phyloP scores from a whole-genome alignment of 352 stramenopile species.

The Phytophthora crassamura region DNA sequence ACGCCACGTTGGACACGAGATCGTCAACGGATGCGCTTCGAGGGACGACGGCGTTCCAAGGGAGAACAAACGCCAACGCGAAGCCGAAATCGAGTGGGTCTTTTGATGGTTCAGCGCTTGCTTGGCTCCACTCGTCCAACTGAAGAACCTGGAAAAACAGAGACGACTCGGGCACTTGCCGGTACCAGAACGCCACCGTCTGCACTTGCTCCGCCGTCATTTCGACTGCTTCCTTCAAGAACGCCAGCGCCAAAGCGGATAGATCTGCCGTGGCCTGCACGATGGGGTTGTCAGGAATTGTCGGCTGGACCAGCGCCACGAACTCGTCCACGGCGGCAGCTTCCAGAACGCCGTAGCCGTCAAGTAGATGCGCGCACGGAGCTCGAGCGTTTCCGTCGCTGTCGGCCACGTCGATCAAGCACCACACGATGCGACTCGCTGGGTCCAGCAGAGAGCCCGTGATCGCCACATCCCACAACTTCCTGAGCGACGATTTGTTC shows the following conservation, averaged over 20 bases:
- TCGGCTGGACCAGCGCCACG: slow-evolving; percentile 39
- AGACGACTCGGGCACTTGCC: slow-evolving; percentile 39
- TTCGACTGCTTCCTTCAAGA: slow-evolving; percentile 40
- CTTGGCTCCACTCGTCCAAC: slow-evolving; percentile 42
- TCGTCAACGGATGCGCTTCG: slow-evolving; percentile 32
- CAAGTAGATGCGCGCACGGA: slow-evolving; percentile 43
- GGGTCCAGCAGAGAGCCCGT: slow-evolving; percentile 60
- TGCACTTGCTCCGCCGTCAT: slow-evolving; percentile 39
- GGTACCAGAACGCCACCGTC: slow-evolving; percentile 51
- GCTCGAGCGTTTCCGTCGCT: slow-evolving; percentile 4
- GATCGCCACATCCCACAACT: slow-evolving; percentile 50
- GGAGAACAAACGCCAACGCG: slow-evolving; percentile 50
- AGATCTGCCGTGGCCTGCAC: slow-evolving; percentile 41
- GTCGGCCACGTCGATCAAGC: slow-evolving; percentile 33
- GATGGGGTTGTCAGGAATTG: slow-evolving; percentile 23
- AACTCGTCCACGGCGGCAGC: slow-evolving; percentile 35
- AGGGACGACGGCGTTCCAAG: slow-evolving; percentile 23
- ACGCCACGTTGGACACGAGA: slow-evolving; percentile 48
- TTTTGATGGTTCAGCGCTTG: slow-evolving; percentile 5
- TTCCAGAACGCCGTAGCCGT: slow-evolving; percentile 48
- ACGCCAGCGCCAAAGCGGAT: slow-evolving; percentile 45
- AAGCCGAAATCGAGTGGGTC: slow-evolving; percentile 59
- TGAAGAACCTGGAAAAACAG: slow-evolving; percentile 59
- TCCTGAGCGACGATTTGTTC: slow-evolving; percentile 29
- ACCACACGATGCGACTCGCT: slow-evolving; percentile 53